Evolutionary conservation across 805 yeast genomes (phyloP), one percentile per base, ranked within the genome.

Genomic region (Komagataella mondaviorum): DNA sequence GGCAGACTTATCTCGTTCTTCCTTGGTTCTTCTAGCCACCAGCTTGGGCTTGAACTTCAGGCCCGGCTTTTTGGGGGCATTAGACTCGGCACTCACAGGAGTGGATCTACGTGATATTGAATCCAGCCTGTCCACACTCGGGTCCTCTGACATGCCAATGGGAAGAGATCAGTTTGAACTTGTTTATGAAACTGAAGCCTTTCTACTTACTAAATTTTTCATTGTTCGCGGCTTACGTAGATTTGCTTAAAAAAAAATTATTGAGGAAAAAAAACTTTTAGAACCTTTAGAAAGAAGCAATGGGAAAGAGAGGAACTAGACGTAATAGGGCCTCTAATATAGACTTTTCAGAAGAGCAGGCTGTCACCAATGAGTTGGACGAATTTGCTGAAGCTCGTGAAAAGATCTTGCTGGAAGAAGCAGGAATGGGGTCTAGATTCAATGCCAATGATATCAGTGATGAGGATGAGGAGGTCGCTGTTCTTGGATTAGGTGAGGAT

Each of bases 31-130:
- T 66, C 97, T 73, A 0, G 89, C 89, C 46, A 90, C 96, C 2
- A 75, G 83, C 64, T 90, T 90, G 2, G 97, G 97, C 64, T 82
- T 81, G 67, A 90, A 90, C 64, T 84, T 83, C 54, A 85, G 68
- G 2, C 79, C 71, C 6, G 86, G 77, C 58, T 79, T 78, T 12
- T 46, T 47, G 6, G 54, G 47, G 4, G 56, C 51, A 2, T 52
- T 14, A 6, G 52, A 30, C 47, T 18, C 47, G 43, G 39, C 44
- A 49, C 57, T 48, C 14, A 58, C 58, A 12, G 59, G 54, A 2
- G 62, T 48, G 16, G 65, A 60, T 14, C 70, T 63, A 23, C 51
- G 23, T 0, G 71, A 63, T 3, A 69, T 58, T 1, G 75, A 71
- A 55, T 71, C 75, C 53, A 71, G 56, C 50, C 75, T 54, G 46